A percentile compares a stretch with the other conserved stretches of the same genome.
Evolutionary conservation across 1,284 basidiomycete genomes (phyloP).

Genomic region (Ustanciosporium gigantosporum): DNA sequence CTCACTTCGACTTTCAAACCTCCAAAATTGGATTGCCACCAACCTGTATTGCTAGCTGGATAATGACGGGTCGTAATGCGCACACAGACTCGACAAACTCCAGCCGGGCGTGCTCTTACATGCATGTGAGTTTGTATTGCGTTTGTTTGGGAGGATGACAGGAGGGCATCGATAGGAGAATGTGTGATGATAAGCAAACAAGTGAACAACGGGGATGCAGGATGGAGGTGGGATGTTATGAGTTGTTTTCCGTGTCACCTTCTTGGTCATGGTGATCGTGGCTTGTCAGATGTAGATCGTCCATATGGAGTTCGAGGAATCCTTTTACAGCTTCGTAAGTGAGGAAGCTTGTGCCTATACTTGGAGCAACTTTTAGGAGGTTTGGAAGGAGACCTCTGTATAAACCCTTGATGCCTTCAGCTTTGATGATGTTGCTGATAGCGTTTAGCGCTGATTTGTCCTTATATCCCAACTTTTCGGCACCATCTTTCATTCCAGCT

Average conservation of each 20-base stretch:
- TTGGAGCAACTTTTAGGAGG: conserved; percentile 70
- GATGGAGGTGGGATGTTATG: neutral
- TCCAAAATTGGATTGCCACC: too few relatives aligned
- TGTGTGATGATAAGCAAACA: neutral
- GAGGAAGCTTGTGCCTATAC: conserved; percentile 54
- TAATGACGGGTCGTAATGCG: too few relatives aligned
- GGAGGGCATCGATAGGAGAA: too few relatives aligned
- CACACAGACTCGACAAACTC: too few relatives aligned
- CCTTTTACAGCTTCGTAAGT: conserved; percentile 51
- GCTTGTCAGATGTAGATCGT: conserved; percentile 9
- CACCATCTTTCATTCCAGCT: conserved; percentile 74
- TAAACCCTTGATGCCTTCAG: conserved; percentile 75
- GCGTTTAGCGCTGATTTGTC: conserved; percentile 72
- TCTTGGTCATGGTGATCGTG: conserved; percentile 6
- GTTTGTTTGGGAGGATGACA: too few relatives aligned
- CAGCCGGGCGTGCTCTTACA: too few relatives aligned
- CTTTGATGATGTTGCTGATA: conserved; percentile 70
- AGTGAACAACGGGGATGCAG: neutral
- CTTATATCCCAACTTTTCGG: conserved; percentile 68
- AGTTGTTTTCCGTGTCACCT: neutral
- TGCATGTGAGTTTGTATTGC: too few relatives aligned
- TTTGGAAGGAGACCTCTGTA: conserved; percentile 92
- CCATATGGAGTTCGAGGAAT: conserved; percentile 31
- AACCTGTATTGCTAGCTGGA: too few relatives aligned
- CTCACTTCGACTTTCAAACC: too few relatives aligned